Base-by-base conservation (phyloP, 257 asterid genomes). In the Salvia splendens region DNA sequence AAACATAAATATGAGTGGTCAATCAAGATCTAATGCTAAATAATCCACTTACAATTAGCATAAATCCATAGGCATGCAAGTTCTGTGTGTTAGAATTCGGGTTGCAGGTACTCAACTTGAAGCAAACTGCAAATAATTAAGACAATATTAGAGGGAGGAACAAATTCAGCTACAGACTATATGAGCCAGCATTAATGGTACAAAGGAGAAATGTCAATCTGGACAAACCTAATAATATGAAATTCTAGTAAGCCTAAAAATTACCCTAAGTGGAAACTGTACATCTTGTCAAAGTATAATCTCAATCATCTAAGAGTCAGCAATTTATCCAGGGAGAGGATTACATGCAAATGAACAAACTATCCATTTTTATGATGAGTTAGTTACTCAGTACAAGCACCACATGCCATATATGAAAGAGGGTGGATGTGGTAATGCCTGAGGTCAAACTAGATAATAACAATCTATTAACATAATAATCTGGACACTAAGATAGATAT, bases 91-190 rank as follows among this genome's bases (percentile, higher is more conserved):
- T 82, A 6, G 96, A 75, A 56, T 80, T 80, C n/a, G 87, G 83
- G 54, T 86, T 78, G 75, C 98, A 92, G 30, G 87, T 84, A 74
- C 95, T 87, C 80, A 92, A 77, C 87, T 76, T 80, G 86, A 83
- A 75, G 85, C 98, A 92, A 46, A 81, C 98, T 92, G 96, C 84
- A 92, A 73, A 75, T 40, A 50, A 55, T 42, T 28, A 58, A 46
- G 48, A 70, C 57, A 67, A 47, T 49, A 54, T 78, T 57, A 80
- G 79, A 73, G 52, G n/a, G 67, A 30, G 49, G 67, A 67, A 63
- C 40, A 61, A 61, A 58, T 75, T 62, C 24, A 50, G 56, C 46
- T 20, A 5, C 30, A 66, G 45, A 56, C 30, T 69, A 45, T 9
- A 45, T 57, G 40, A 68, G 28, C 16, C 64, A 40, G 47, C 12